Conservation (phyloP, 768 basidiomycete species). For the Heimioporus sp. region DNA sequence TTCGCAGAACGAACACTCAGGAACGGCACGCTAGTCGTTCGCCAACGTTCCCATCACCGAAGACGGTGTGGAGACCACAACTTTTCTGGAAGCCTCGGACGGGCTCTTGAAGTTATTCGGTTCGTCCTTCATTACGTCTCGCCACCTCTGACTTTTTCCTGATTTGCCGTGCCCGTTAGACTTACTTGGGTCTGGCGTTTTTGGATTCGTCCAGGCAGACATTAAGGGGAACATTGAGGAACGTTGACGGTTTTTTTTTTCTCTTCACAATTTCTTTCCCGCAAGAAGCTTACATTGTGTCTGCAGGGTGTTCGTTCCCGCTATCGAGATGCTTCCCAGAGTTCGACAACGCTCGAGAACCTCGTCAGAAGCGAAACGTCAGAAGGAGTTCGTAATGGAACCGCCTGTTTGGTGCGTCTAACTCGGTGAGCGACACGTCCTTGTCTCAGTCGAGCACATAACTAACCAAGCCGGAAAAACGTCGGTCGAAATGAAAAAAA, state of each 20-base stretch:
- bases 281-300: slow-evolving; percentile 11
- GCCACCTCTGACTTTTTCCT: slow-evolving; percentile 9
- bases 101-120: slow-evolving; percentile 77
- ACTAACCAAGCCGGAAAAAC: slow-evolving; percentile 1
- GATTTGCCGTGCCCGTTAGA: slow-evolving; percentile 39
- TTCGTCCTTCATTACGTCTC: slow-evolving; percentile 34
- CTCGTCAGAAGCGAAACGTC: slow-evolving; percentile 52
- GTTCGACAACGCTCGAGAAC: slow-evolving; percentile 56
- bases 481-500: slow-evolving; percentile 1
- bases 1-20: not conserved
- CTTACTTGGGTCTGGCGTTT: slow-evolving; percentile 64
- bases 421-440: slow-evolving; percentile 47
- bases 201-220: slow-evolving; percentile 73
- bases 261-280: slow-evolving; percentile 10
- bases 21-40: slow-evolving; percentile 61
- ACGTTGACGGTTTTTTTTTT: slow-evolving; percentile 23
- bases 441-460: slow-evolving; percentile 7
- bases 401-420: slow-evolving; percentile 61
- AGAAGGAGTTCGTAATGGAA: slow-evolving; percentile 47
- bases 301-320: slow-evolving; percentile 63
- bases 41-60: slow-evolving; percentile 77
- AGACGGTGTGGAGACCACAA: slow-evolving; percentile 72
- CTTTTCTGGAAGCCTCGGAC: slow-evolving; percentile 87
- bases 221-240: slow-evolving; percentile 66
- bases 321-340: slow-evolving; percentile 41